A percentile compares a stretch with the other conserved stretches of the same genome.
Conservation (phyloP, 1,284 basidiomycete species). For the Puccinia polysora region DNA sequence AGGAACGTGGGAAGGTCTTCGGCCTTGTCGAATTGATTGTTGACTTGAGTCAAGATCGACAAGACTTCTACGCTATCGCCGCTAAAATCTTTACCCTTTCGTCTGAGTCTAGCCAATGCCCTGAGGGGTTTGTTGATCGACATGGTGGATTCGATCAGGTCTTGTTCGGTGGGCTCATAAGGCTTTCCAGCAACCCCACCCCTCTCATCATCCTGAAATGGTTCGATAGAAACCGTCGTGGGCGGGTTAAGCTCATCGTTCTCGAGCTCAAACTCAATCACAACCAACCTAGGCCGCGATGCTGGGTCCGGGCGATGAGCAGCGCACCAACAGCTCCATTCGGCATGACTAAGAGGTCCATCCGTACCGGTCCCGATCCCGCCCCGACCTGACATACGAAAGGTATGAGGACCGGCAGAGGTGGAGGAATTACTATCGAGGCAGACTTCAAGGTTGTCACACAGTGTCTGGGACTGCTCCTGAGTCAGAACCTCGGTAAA, state of each 20-base stretch:
- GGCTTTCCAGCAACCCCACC: constrained; percentile 42
- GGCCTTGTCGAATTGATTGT: constrained; percentile 72
- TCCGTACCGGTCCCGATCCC: constrained; percentile 46
- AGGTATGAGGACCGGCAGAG: constrained; percentile 46
- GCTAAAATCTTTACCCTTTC: constrained; percentile 49
- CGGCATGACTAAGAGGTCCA: constrained; percentile 58
- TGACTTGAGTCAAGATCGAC: constrained; percentile 74
- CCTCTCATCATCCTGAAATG: constrained; percentile 35
- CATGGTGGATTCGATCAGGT: constrained; percentile 70
- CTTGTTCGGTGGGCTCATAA: constrained; percentile 51
- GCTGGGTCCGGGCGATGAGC: constrained; percentile 61
- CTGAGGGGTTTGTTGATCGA: constrained; percentile 68
- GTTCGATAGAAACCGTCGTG: constrained; percentile 55
- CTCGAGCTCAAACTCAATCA: constrained; percentile 80
- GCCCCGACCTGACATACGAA: constrained; percentile 48
- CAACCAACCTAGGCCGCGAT: constrained; percentile 56
- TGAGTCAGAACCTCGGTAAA: constrained; percentile 70
- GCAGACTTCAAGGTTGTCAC: constrained; percentile 67
- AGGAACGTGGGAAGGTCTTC: constrained; percentile 68
- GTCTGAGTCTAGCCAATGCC: constrained; percentile 63
- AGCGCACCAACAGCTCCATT: constrained; percentile 83
- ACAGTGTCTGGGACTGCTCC: constrained; percentile 66
- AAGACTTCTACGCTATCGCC: constrained; percentile 74
- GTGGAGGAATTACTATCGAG: constrained; percentile 14
- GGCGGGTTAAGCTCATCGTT: constrained; percentile 69